Evolutionary conservation across 148 eudicot species (phyloP), one percentile per base, ranked within the genome.

Genomic region (Silene uniflora): DNA sequence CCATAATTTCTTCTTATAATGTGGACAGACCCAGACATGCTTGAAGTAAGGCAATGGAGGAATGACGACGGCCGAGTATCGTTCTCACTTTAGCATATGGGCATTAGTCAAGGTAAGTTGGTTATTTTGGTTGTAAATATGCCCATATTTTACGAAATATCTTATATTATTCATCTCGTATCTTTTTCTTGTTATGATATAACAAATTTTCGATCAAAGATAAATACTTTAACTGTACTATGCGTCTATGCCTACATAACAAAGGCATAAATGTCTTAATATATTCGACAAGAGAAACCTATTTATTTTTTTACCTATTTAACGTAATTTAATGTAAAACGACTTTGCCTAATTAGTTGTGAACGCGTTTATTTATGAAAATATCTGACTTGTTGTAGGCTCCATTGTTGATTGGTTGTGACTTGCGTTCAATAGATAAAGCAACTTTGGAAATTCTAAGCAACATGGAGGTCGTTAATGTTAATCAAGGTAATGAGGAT

Each of bases 41-140:
- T 94, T 64, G 98, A 94, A 84, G 91, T 94, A 23, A n/a, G 98
- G 97, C 17, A 94, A 94, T 62, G 98, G 96, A 56, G 97, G 97
- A n/a, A 94, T 94, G 98, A 90, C 87, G 21, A 39, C 44, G 0
- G 81, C 78, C n/a, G 98, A 94, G 76, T 94, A 94, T 66, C 89
- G 93, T 49, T 84, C 93, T 7, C 98, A 94, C 82, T 91, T 94
- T 72, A 91, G 97, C 85, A 89, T 94, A 29, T 94, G 35, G 35
- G 98, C 98, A 73, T 81, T 94, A 62, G 82, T 73, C 8, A 91
- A 94, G 78, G 98, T 91, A 76, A 16, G 3, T 44, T n/a, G n/a
- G n/a, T n/a, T n/a, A n/a, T n/a, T n/a, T n/a, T n/a, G n/a, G n/a
- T n/a, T n/a, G n/a, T n/a, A n/a, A n/a, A n/a, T n/a, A n/a, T n/a